A percentile compares a stretch with the other conserved stretches of the same genome.
phyloP scores from a whole-genome alignment of 306 rosid species.

The Vigna hirtella region DNA sequence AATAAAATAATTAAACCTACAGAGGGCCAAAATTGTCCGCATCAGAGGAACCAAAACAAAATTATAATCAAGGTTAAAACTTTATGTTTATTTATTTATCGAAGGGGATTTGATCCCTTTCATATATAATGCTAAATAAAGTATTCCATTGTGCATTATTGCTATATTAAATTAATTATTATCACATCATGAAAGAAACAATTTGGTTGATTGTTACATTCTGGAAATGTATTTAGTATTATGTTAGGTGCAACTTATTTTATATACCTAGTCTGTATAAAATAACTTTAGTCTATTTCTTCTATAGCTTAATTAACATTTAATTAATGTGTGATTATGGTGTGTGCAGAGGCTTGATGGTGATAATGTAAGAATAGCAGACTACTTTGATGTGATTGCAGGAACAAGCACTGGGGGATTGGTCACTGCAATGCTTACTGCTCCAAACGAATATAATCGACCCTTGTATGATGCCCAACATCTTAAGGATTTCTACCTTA shows the following conservation, averaged over 20 bases:
- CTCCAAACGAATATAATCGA: constrained; percentile 68
- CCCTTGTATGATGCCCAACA: constrained; percentile 68
- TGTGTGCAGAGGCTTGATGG: constrained; percentile 68
- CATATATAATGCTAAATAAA: no score
- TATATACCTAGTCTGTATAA: no score
- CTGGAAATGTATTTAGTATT: not conserved
- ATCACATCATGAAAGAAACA: not conserved
- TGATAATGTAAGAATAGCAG: constrained; percentile 62
- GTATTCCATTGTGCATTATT: no score
- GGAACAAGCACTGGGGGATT: constrained; percentile 83
- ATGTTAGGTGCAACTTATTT: no score
- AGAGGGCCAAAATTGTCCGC: no score
- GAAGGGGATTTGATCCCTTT: no score
- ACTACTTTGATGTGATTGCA: constrained; percentile 71
- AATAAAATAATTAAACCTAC: no score
- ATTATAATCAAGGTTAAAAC: no score
- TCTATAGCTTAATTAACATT: no score
- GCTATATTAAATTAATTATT: not conserved
- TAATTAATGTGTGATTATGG: not conserved
- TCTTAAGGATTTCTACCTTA: constrained; percentile 64
- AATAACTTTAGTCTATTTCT: not conserved
- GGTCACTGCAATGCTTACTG: constrained; percentile 67
- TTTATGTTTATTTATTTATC: no score
- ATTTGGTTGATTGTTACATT: not conserved
- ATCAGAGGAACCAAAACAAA: no score